Base-by-base conservation (phyloP, 108 stramenopile species). In the Seminavis robusta region DNA sequence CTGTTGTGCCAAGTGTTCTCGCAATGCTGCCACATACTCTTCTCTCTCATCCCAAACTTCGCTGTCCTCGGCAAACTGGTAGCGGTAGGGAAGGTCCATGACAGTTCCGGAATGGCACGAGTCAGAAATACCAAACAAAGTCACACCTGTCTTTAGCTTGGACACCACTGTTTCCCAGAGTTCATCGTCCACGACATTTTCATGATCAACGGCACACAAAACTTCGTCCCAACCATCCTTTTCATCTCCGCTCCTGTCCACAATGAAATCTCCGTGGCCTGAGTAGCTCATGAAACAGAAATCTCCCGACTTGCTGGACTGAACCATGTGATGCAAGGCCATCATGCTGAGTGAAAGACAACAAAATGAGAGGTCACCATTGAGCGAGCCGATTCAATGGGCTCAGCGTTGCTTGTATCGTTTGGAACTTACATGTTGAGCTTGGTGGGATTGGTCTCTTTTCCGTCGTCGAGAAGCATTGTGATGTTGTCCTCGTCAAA, bases 391-490 rank as follows among this genome's bases (percentile, higher is more conserved):
- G n/a, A n/a, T n/a, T n/a, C n/a, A n/a, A n/a, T n/a, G n/a, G n/a
- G n/a, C n/a, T n/a, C n/a, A n/a, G n/a, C n/a, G n/a, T n/a, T n/a
- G n/a, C n/a, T n/a, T n/a, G n/a, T 69, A 52, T 79, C 65, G 51
- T 86, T 87, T 13, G 84, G 88, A 36, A 77, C 71, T 39, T 88
- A 63, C 46, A 96, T 89, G 42, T 88, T 88, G n/a, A 60, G 46
- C 45, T 63, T 68, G 6, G 90, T 94, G 8, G 90, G 90, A 30
- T 17, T 17, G 33, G 80, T 72, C 52, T 80, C 65, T 24, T 66
- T 36, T 6, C 79, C 88, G 56, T 97, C 95, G 63, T 97, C 95
- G 88, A 94, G 90, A 29, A 97, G 60, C 49, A 97, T 78, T 7
- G 80, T 62, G 61, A 95, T 83, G 43, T 87, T 72, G 15, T 65